A percentile compares a stretch with the other conserved stretches of the same genome.
Conservation (phyloP, 192 early-diverging fungal species). For the Umbelopsis sp. region DNA sequence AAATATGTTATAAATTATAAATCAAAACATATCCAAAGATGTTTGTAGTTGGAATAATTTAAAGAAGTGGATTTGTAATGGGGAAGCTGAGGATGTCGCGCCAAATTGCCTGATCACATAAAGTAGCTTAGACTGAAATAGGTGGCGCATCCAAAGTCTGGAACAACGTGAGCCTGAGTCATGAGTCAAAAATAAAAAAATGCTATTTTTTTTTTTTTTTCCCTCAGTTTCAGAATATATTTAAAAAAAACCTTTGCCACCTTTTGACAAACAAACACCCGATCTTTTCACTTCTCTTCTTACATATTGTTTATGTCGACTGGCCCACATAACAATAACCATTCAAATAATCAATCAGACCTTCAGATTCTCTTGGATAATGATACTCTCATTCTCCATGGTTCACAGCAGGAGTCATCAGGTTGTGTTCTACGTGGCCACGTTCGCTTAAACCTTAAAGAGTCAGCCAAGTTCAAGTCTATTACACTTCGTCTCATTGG, state of each 20-base stretch:
- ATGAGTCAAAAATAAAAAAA: neutral
- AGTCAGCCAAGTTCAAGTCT: conserved; percentile 49
- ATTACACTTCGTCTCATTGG: conserved; percentile 52
- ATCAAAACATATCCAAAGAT: neutral
- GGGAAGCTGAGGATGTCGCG: no score
- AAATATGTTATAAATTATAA: neutral
- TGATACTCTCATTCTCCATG: conserved; percentile 40
- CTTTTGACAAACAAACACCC: neutral
- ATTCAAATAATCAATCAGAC: neutral
- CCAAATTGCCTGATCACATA: no score
- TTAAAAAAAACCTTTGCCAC: neutral
- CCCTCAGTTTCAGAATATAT: neutral
- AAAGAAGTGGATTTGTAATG: no score
- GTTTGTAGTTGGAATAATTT: no score
- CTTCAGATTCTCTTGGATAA: conserved; percentile 38
- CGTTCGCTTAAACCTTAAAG: conserved; percentile 45
- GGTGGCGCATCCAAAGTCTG: neutral
- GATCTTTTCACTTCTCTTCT: neutral
- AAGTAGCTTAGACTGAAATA: no score
- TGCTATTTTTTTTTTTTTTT: conserved; percentile 2
- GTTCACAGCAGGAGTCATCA: conserved; percentile 37
- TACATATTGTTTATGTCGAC: neutral
- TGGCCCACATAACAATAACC: neutral
- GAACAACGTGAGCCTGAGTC: neutral
- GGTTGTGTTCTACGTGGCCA: conserved; percentile 57